A percentile compares a stretch with the other conserved stretches of the same genome.
Conservation (phyloP, 768 basidiomycete species). For the Podaxis pistillaris region DNA sequence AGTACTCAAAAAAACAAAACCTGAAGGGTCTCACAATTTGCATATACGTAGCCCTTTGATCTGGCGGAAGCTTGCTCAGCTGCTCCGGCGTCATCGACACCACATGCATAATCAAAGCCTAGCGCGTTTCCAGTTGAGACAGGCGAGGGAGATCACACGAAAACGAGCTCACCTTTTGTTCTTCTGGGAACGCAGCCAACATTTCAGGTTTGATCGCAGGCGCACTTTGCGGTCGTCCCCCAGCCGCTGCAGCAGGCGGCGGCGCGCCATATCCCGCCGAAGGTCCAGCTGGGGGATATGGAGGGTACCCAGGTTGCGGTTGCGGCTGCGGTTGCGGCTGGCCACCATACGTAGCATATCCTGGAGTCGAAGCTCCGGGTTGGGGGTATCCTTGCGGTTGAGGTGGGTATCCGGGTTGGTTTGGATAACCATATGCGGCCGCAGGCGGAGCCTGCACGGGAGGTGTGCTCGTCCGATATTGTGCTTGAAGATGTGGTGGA, state of each 20-base stretch:
- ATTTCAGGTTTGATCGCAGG: constrained; percentile 36
- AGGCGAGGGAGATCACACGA: constrained; percentile 10
- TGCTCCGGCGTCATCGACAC: constrained; percentile 84
- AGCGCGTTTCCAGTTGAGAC: background rate
- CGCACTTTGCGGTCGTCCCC: background rate
- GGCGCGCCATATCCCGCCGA: constrained; percentile 18
- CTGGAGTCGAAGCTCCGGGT: constrained; percentile 13
- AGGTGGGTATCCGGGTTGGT: constrained; percentile 5
- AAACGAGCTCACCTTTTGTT: constrained; percentile 53
- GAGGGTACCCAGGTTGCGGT: constrained; percentile 18
- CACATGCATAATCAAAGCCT: constrained; percentile 79
- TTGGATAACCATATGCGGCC: constrained; percentile 24
- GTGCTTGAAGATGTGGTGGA: constrained; percentile 43
- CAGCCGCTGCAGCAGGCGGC: constrained; percentile 25
- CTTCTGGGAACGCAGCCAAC: constrained; percentile 61
- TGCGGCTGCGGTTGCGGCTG: constrained; percentile 15
- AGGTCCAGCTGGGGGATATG: constrained; percentile 21
- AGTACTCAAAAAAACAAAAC: background rate
- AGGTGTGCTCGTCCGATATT: constrained; percentile 34
- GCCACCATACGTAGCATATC: constrained; percentile 16
- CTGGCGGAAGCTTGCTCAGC: constrained; percentile 68
- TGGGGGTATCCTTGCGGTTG: constrained; percentile 19
- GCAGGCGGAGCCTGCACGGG: constrained; percentile 24
- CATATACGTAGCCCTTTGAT: constrained; percentile 74
- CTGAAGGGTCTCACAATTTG: constrained; percentile 63